Base-by-base conservation (phyloP, 2,329 filamentous ascomycete species). In the Zasmidium citrigriseum region DNA sequence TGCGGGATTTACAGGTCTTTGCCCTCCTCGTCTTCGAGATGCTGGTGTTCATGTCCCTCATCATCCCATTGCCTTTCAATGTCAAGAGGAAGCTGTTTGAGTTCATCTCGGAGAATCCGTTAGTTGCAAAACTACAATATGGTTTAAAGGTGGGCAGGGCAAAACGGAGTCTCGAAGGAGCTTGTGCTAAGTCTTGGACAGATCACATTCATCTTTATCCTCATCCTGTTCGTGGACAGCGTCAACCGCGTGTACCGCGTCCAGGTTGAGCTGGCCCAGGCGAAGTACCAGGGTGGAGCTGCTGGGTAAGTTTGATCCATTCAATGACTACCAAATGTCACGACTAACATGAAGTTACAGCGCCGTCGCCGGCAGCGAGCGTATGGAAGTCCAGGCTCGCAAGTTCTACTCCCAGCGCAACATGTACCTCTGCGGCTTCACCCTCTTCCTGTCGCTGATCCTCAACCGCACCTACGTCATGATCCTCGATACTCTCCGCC, bases 401-500 rank as follows among this genome's bases (percentile, higher is more conserved):
- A 99, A 99, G 81, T 99, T 99, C 84, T 99, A 99, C 85, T 96
- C 93, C 62, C 93, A 99, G 82, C 93, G 95, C 78, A 99, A 99
- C 87, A 99, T 99, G 95, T 99, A 99, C 81, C 92, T 99, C 62
- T 98, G 95, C 78, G 95, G 95, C 70, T 99, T 99, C 83, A 99
- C 95, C 4, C 89, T 99, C 64, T 98, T 99, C 86, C 89, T 99
- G 62, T 98, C 93, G 54, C 84, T 99, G 65, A 99, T 99, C 78
- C 90, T 96, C 75, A 98, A 99, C 87, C 93, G 95, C 73, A 99
- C 95, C 73, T 99, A 98, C 82, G 90, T 89, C 72, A 93, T 98
- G 90, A 96, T 97, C 72, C 85, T 96, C 66, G 93, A 97, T 69
- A 86, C 90, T 52, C 89, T 97, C 72, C 86, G 91, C 63, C 89